Percentiles rank a stretch among this genome's conserved stretches.
phyloP scores from a whole-genome alignment of 306 rosid genomes.

The Bauhinia variegata region DNA sequence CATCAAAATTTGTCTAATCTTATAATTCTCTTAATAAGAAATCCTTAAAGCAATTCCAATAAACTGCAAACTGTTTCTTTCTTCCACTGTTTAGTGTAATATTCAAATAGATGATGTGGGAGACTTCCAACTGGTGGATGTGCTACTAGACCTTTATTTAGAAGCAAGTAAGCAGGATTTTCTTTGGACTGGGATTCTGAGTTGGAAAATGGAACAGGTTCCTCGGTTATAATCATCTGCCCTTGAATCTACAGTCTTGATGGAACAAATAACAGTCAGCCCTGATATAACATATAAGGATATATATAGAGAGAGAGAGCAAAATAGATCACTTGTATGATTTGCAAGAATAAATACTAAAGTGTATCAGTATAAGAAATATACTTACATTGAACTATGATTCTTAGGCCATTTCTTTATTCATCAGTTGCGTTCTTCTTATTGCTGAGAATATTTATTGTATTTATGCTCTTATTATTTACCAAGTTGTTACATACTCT shows the following conservation, averaged over 20 bases:
- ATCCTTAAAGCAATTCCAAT: too few relatives aligned
- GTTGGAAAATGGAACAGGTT: not conserved
- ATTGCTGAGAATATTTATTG: too few relatives aligned
- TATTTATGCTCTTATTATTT: slow-evolving; percentile 27
- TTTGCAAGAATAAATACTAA: not conserved
- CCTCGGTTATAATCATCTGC: not conserved
- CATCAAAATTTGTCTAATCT: not conserved
- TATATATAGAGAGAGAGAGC: too few relatives aligned
- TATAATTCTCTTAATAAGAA: not conserved
- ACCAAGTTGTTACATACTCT: slow-evolving; percentile 31
- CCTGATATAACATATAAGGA: not conserved
- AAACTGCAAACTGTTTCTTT: not conserved
- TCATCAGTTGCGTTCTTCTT: slow-evolving; percentile 18
- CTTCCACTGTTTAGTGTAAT: too few relatives aligned
- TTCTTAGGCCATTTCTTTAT: slow-evolving; percentile 9
- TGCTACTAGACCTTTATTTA: not conserved
- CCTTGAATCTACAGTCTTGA: not conserved
- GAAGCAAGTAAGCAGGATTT: not conserved
- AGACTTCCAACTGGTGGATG: not conserved
- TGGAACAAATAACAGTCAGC: too few relatives aligned
- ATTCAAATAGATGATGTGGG: too few relatives aligned
- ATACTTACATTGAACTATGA: not conserved
- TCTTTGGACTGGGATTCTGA: not conserved
- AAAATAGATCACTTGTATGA: not conserved
- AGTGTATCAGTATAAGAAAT: not conserved